Evolutionary conservation across 768 basidiomycete genomes (phyloP).

Genomic region (Boletus barrowsii): DNA sequence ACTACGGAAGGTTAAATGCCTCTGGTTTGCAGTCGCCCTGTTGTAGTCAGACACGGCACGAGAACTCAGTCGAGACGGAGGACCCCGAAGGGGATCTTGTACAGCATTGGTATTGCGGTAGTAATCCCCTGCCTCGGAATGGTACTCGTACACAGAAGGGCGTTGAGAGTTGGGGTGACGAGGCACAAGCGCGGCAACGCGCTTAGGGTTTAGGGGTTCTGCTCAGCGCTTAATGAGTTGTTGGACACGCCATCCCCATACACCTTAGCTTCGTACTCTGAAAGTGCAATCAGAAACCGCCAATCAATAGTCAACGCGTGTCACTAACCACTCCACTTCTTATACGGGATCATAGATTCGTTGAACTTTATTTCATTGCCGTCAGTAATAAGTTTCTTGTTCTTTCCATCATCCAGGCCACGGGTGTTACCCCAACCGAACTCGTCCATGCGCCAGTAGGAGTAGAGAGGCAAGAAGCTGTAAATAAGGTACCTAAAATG

Average conservation of each 20-base stretch:
- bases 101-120: slow-evolving; percentile 53
- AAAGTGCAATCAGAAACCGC: slow-evolving; percentile 9
- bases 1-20: slow-evolving; percentile 25
- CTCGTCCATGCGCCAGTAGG: slow-evolving; percentile 77
- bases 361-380: slow-evolving; percentile 70
- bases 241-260: slow-evolving; percentile 53
- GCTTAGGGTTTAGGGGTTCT: slow-evolving; percentile 19
- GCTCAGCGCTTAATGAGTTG: slow-evolving; percentile 37
- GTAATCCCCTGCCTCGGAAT: slow-evolving; percentile 51
- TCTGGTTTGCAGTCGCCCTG: slow-evolving; percentile 22
- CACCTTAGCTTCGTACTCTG: slow-evolving; percentile 64
- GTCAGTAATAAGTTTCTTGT: slow-evolving; percentile 53
- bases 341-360: slow-evolving; percentile 73
- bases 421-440: slow-evolving; percentile 69
- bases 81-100: slow-evolving; percentile 31
- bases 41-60: slow-evolving; percentile 32
- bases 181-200: slow-evolving; percentile 35
- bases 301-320: background rate
- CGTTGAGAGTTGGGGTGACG: slow-evolving; percentile 39
- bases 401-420: slow-evolving; percentile 60
- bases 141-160: slow-evolving; percentile 40
- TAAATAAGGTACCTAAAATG: slow-evolving; percentile 56
- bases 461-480: slow-evolving; percentile 65
- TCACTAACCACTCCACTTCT: slow-evolving; percentile 63
- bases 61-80: slow-evolving; percentile 31